phyloP scores from a whole-genome alignment of 352 stramenopile species.

The Globisporangium cystogenes region DNA sequence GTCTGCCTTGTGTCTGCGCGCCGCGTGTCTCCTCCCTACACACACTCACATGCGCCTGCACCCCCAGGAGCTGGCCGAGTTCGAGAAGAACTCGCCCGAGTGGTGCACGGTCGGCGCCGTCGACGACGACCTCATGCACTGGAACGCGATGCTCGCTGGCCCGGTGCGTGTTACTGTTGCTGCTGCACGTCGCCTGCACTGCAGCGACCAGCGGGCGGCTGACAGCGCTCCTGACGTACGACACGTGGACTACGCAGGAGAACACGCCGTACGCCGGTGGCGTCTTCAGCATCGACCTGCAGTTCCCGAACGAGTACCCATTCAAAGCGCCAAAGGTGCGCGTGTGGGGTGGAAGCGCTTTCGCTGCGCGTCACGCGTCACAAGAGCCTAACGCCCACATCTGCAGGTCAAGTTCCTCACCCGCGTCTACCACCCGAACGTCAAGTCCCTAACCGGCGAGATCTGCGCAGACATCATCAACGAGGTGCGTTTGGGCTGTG shows the following conservation, averaged over 20 bases:
- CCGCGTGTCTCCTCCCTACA: no score
- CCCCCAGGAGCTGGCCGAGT: constrained; percentile 76
- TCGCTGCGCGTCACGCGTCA: no score
- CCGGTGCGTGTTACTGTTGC: constrained; percentile 43
- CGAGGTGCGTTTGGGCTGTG: constrained; percentile 31
- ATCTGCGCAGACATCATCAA: constrained; percentile 96
- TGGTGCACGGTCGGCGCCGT: constrained; percentile 86
- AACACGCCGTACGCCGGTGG: constrained; percentile 83
- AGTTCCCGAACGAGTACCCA: constrained; percentile 96
- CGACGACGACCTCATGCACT: constrained; percentile 88
- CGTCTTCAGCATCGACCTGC: constrained; percentile 93
- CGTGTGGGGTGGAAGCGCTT: no score
- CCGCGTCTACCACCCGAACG: constrained; percentile 96
- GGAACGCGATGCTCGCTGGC: constrained; percentile 87
- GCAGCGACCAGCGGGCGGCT: background rate
- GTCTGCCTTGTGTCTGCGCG: background rate
- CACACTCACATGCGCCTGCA: background rate
- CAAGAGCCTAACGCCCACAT: no score
- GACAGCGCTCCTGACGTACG: no score
- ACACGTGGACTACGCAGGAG: constrained; percentile 35
- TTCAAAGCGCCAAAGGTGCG: constrained; percentile 90
- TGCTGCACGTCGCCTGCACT: no score
- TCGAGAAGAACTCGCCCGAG: constrained; percentile 87
- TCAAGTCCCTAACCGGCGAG: constrained; percentile 94
- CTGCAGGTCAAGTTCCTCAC: constrained; percentile 90